Conservation (phyloP, 2,329 filamentous ascomycete genomes). For the Pleochaeta shiraiana region DNA sequence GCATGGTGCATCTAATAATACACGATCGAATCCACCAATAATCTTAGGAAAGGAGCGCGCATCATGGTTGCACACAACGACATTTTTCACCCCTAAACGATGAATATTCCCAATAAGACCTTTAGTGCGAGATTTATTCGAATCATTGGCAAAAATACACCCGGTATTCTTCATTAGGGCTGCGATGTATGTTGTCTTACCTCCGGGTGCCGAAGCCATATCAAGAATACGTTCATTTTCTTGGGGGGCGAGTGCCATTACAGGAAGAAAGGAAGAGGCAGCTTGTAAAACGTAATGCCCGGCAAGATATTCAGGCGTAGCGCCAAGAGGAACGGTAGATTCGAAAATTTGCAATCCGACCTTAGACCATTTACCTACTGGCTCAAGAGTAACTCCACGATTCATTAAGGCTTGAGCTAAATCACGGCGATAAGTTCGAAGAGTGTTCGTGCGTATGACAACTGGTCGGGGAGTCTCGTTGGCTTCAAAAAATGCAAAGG, state of each 20-base stretch:
- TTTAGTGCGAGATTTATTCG: conserved; percentile 80
- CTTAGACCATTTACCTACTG: conserved; percentile 97
- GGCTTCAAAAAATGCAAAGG: conserved; percentile 95
- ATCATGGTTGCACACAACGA: conserved; percentile 88
- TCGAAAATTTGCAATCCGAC: conserved; percentile 95
- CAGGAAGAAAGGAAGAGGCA: conserved; percentile 86
- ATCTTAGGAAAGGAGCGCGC: conserved; percentile 85
- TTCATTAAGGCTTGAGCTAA: conserved; percentile 90
- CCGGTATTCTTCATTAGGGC: conserved; percentile 97
- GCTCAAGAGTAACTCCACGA: conserved; percentile 86
- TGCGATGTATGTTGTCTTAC: conserved; percentile 92
- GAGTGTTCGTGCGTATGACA: conserved; percentile 91
- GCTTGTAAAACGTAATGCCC: conserved; percentile 98
- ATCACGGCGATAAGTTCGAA: conserved; percentile 53
- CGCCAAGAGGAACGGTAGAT: conserved; percentile 56
- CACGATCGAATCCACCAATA: conserved; percentile 88
- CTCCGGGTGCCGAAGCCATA: conserved; percentile 84
- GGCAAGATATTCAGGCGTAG: conserved; percentile 90
- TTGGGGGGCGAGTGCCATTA: conserved; percentile 92
- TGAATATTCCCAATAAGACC: conserved; percentile 97
- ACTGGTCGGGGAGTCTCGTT: conserved; percentile 90
- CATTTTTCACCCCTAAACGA: conserved; percentile 80
- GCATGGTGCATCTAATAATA: conserved; percentile 86
- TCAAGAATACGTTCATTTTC: conserved; percentile 82
- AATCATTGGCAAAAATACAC: conserved; percentile 89